phyloP scores from a whole-genome alignment of 305 asterid species.

The Striga hermonthica region DNA sequence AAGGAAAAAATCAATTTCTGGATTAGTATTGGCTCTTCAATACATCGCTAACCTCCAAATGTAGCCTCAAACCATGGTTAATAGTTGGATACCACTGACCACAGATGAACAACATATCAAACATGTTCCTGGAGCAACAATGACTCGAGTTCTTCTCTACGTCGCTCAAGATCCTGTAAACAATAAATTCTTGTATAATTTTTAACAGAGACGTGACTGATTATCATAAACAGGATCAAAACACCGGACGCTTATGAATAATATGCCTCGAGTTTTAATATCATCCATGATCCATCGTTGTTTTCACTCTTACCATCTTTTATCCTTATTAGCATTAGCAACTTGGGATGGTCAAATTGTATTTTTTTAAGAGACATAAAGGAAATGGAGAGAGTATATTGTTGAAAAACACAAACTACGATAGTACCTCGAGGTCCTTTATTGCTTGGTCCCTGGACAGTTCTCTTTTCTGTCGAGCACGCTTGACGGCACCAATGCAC shows the following conservation, averaged over 20 bases:
- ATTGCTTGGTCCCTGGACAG: constrained; percentile 73
- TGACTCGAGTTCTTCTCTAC: constrained; percentile 81
- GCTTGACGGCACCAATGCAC: constrained; percentile 81
- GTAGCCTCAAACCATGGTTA: background rate
- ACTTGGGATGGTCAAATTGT: background rate
- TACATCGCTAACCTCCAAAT: background rate
- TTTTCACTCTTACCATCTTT: background rate
- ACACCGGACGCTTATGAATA: too few relatives aligned
- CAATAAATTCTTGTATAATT: background rate
- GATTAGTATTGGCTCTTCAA: too few relatives aligned
- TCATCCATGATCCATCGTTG: too few relatives aligned
- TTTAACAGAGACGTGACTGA: too few relatives aligned
- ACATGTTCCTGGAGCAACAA: constrained; percentile 44
- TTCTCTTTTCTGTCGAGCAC: constrained; percentile 75
- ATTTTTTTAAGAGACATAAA: background rate
- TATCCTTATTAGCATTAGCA: background rate
- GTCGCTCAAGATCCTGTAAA: constrained; percentile 75
- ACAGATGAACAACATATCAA: constrained; percentile 32
- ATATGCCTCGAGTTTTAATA: too few relatives aligned
- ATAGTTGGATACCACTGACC: constrained; percentile 9
- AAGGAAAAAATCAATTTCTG: too few relatives aligned
- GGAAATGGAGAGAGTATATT: background rate
- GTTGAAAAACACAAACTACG: background rate
- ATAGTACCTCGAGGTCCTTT: constrained; percentile 75
- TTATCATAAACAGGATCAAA: too few relatives aligned